Conservation (phyloP, 1,284 basidiomycete species). For the Ceratobasidium sp. region DNA sequence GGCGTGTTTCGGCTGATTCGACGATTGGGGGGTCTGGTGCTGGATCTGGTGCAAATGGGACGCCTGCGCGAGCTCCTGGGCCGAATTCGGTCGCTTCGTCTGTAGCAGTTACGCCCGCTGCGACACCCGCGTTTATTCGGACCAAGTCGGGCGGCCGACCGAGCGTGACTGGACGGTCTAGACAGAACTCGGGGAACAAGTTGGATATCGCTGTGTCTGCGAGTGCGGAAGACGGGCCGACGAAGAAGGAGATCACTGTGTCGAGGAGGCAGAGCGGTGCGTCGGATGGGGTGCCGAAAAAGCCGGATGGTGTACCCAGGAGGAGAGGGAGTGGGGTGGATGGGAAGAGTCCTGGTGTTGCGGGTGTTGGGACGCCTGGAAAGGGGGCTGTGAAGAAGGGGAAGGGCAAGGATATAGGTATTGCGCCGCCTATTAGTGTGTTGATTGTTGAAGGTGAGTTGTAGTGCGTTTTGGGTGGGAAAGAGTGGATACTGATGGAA, state of each 20-base stretch:
- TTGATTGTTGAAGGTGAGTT: slow-evolving; percentile 92
- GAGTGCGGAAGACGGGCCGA: not conserved
- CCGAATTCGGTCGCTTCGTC: not conserved
- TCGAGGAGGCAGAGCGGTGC: slow-evolving; percentile 6
- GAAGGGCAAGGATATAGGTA: slow-evolving; percentile 61
- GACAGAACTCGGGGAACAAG: slow-evolving; percentile 20
- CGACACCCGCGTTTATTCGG: slow-evolving; percentile 1
- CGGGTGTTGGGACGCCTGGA: slow-evolving; percentile 21
- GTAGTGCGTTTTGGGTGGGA: not conserved
- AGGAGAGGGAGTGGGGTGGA: slow-evolving; percentile 35
- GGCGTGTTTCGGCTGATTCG: not conserved
- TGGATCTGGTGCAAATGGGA: not conserved
- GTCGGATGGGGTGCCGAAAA: not conserved
- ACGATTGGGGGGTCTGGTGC: not conserved
- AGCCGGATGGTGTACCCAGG: slow-evolving; percentile 8
- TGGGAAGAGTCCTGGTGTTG: slow-evolving; percentile 36
- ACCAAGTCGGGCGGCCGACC: slow-evolving; percentile 17
- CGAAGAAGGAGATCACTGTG: not conserved
- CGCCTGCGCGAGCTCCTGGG: not conserved
- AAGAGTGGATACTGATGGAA: too few relatives aligned
- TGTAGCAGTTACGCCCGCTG: too few relatives aligned
- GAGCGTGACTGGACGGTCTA: not conserved
- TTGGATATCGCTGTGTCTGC: not conserved
- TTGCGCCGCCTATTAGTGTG: slow-evolving; percentile 95
- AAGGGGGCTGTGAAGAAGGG: slow-evolving; percentile 52